Evolutionary conservation across 2,329 filamentous ascomycete species (phyloP).

Genomic region (Thelonectria blattea): DNA sequence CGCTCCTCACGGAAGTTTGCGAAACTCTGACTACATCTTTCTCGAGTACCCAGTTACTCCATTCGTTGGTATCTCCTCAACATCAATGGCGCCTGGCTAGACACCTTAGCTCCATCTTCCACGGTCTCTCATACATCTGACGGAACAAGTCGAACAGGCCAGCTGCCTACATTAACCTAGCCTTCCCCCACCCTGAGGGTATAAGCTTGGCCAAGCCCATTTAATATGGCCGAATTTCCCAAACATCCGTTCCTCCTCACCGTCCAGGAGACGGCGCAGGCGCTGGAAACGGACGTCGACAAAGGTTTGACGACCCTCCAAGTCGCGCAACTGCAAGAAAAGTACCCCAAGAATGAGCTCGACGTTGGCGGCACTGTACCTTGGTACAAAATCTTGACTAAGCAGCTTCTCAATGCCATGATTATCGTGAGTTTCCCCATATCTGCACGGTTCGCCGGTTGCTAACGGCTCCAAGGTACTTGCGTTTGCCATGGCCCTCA

Average conservation of each 20-base stretch:
- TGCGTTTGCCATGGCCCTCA: conserved; percentile 76
- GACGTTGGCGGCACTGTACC: conserved; percentile 71
- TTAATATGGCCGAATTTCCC: conserved; percentile 54
- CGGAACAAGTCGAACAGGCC: neutral
- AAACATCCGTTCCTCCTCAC: conserved; percentile 67
- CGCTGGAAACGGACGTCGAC: conserved; percentile 68
- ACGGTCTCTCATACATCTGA: conserved; percentile 4
- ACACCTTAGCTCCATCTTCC: conserved; percentile 6
- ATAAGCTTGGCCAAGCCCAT: conserved; percentile 14
- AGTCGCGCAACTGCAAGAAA: conserved; percentile 62
- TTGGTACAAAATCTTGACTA: conserved; percentile 74
- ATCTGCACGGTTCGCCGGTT: neutral
- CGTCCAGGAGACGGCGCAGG: conserved; percentile 65
- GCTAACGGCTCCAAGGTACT: conserved; percentile 61
- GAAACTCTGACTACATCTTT: neutral
- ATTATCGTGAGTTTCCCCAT: conserved; percentile 60
- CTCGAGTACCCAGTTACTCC: neutral
- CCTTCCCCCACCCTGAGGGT: conserved; percentile 4
- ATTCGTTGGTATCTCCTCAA: conserved; percentile 4
- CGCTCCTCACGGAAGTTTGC: too few species aligned
- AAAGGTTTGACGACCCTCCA: conserved; percentile 68
- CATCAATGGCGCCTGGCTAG: conserved; percentile 29
- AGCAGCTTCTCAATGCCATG: conserved; percentile 80
- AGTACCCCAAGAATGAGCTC: conserved; percentile 73
- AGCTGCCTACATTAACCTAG: neutral